Conservation (phyloP, 495 filamentous ascomycete genomes). For the Evansstolkia leycettana region DNA sequence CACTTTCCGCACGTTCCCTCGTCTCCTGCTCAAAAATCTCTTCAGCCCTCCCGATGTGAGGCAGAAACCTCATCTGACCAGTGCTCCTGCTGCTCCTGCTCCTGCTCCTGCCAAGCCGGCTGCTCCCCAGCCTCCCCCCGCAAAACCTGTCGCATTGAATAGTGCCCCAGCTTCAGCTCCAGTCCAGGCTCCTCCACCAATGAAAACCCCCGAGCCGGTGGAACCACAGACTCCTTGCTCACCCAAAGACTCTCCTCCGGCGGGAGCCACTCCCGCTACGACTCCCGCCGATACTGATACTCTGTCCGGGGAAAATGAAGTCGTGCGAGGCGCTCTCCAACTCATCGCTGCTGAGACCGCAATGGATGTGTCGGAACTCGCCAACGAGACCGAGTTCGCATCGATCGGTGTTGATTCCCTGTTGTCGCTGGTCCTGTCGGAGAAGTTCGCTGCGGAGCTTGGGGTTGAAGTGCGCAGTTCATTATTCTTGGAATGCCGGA, state of each 20-base stretch:
- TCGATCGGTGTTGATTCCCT: conserved; percentile 32
- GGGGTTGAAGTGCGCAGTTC: conserved; percentile 18
- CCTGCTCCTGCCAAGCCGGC: background rate
- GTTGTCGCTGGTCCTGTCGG: conserved; percentile 25
- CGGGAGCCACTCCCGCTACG: background rate
- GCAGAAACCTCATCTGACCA: background rate
- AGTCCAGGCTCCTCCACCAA: background rate
- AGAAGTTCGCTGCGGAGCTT: conserved; percentile 20
- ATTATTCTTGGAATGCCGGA: conserved; percentile 30
- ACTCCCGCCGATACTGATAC: conserved; percentile 1
- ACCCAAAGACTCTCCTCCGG: too few relatives aligned
- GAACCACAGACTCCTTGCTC: too few relatives aligned
- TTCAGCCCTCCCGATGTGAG: conserved; percentile 16
- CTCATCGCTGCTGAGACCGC: conserved; percentile 29
- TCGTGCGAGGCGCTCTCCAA: conserved; percentile 5
- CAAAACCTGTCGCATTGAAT: background rate
- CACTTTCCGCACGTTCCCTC: conserved; percentile 20
- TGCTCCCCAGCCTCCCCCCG: too few relatives aligned
- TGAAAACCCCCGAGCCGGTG: too few relatives aligned
- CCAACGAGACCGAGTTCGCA: conserved; percentile 16
- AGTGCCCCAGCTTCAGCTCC: background rate
- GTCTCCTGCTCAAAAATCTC: conserved; percentile 20
- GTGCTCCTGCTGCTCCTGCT: conserved; percentile 1
- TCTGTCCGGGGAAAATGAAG: background rate
- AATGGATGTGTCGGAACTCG: conserved; percentile 17